Evolutionary conservation across 768 basidiomycete species (phyloP), one percentile per base, ranked within the genome.

Genomic region (Serendipita sp.): DNA sequence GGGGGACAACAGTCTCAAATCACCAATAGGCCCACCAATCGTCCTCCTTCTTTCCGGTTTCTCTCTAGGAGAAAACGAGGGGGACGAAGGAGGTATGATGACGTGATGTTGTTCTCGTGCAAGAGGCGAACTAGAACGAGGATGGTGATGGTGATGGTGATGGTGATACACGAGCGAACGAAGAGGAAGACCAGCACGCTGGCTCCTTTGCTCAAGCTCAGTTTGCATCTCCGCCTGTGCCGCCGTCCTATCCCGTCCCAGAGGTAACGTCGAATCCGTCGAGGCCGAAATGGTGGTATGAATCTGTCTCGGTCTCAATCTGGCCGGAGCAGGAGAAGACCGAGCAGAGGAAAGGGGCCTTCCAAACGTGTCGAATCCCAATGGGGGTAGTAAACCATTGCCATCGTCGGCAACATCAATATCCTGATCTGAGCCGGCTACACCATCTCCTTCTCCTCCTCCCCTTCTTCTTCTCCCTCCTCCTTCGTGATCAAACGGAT

Each of bases 251-350:
- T 38, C 56, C n/a, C 56, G 18, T 30, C 56, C 34, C 56, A 38
- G 24, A 8, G 56, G 56, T 30, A 60, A 60, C 28, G 56, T 60
- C 56, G 56, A 60, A 38, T 60, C 56, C 30, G 56, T 60, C 56
- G 56, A 60, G 28, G 56, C 34, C 30, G 56, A 60, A 24, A 60
- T n/a, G 4, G 56, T 60, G 16, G 56, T 60, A n/a, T 60, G 56
- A n/a, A 60, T 34, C 34, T 60, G 56, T n/a, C 56, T 24, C 24
- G 53, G 53, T 11, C 18, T 24, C 28, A 51, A 35, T 10, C 53
- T 15, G 11, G 24, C 16, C 13, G 53, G 13, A 11, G 53, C 10
- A 13, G 53, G 30, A 54, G 32, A 11, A 32, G 53, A 46, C 18
- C 13, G 45, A 13, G 45, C 13, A 13, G 13, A 18, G 11, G 45